Conservation (phyloP, 768 basidiomycete species). For the Lactifluus pinguis region DNA sequence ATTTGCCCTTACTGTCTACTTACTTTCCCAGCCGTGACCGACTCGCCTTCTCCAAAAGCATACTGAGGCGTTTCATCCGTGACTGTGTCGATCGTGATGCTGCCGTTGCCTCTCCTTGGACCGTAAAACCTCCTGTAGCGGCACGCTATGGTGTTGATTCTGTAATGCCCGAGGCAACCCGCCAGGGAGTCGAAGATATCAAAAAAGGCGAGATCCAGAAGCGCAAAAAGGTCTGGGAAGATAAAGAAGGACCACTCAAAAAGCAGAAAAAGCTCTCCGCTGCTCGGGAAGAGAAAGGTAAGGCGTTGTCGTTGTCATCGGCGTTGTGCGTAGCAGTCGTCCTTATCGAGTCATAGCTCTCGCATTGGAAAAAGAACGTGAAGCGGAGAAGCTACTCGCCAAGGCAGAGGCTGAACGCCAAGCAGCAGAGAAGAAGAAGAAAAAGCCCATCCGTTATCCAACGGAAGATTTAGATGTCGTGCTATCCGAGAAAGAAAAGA, state of each 20-base stretch:
- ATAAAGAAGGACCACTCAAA: conserved; percentile 75
- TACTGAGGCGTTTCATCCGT: conserved; percentile 90
- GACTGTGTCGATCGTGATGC: conserved; percentile 92
- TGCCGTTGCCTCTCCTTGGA: conserved; percentile 92
- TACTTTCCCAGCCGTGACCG: conserved; percentile 70
- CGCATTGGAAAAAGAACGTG: conserved; percentile 59
- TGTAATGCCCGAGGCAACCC: conserved; percentile 79
- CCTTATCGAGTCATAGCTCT: conserved; percentile 27
- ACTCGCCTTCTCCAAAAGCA: conserved; percentile 92
- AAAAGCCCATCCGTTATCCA: conserved; percentile 85
- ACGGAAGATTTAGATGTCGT: conserved; percentile 86
- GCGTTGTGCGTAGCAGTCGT: background rate
- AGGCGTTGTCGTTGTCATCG: background rate
- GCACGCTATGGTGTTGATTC: conserved; percentile 76
- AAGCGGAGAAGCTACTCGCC: conserved; percentile 51
- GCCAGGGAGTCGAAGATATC: conserved; percentile 66
- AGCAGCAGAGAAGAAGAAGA: conserved; percentile 76
- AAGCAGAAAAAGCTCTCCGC: conserved; percentile 72
- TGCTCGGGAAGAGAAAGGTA: conserved; percentile 70
- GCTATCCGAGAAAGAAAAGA: conserved; percentile 73
- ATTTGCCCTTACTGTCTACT: background rate
- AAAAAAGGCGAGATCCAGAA: conserved; percentile 89
- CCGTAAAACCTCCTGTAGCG: conserved; percentile 80
- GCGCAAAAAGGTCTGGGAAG: conserved; percentile 84
- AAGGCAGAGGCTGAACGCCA: conserved; percentile 67